Percentiles rank a stretch among this genome's conserved stretches.
These are phyloP conservation scores for Apiotrichum montevideense DNA, from an alignment of 1,284 basidiomycete species.

Conservation along the genomic window DNA sequence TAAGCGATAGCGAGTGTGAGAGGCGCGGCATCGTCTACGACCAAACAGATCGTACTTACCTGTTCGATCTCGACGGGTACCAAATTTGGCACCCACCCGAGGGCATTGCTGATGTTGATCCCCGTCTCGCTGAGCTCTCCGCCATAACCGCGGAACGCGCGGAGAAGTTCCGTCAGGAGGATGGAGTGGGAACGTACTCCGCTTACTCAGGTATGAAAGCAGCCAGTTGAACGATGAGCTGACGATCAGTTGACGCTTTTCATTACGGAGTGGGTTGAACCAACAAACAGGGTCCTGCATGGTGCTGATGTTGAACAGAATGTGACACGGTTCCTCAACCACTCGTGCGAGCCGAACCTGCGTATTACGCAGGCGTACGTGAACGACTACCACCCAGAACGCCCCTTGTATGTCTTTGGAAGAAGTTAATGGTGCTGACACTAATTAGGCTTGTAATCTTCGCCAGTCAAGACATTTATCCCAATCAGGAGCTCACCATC, in stretches of 20 bases:
- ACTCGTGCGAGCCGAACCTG: conserved; percentile 83
- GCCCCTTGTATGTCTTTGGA: conserved; percentile 52
- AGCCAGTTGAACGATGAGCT: neutral
- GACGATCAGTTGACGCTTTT: conserved; percentile 66
- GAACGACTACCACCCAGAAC: conserved; percentile 51
- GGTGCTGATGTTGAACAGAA: conserved; percentile 41
- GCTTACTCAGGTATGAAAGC: conserved; percentile 36
- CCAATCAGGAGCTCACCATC: conserved; percentile 72
- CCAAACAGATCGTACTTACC: conserved; percentile 69
- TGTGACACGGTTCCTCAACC: conserved; percentile 54
- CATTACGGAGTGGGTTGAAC: conserved; percentile 67
- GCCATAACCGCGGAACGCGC: conserved; percentile 21
- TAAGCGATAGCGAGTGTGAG: conserved; percentile 63
- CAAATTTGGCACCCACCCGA: conserved; percentile 52
- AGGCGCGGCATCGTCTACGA: conserved; percentile 64
- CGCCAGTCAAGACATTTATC: conserved; percentile 58
- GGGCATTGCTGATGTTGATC: conserved; percentile 36
- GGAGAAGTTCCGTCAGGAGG: conserved; percentile 22
- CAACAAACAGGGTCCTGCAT: conserved; percentile 60
- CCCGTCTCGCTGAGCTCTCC: conserved; percentile 28
- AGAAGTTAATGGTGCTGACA: neutral
- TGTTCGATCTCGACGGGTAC: conserved; percentile 74
- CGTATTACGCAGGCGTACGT: conserved; percentile 63
- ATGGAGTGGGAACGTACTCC: conserved; percentile 33
- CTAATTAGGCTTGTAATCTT: conserved; percentile 58